A percentile compares a stretch with the other conserved stretches of the same genome.
Conservation (phyloP, 176 grass and related monocot genomes). For the bread wheat (Triticum aestivum) region IWGSC_CS_RefSeq_v2.1 NC_057812.1:28220810-28221309, state of each 20-base stretch:
- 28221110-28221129: conserved; percentile 75
- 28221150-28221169: not conserved
- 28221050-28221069: conserved; percentile 1
- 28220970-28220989: conserved; percentile 68
- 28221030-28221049: conserved; percentile 1
- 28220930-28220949: conserved; percentile 88
- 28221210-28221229: not conserved
- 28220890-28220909: not conserved
- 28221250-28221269: not conserved
- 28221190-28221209: not conserved
- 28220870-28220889: not conserved
- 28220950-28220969: conserved; percentile 74
- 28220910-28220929: not conserved
- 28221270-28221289: not conserved
- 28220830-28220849: conserved; percentile 23
- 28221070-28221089: conserved; percentile 47
- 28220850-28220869: conserved; percentile 6
- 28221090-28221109: conserved; percentile 63
- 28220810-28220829: conserved; percentile 90
- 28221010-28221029: not conserved
- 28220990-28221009: conserved; percentile 53
- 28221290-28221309: not conserved
- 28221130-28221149: conserved; percentile 35
- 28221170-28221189: not conserved
- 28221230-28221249: not conserved